Conservation (phyloP, 169 alveolate genomes). For the Cryptosporidium tyzzeri region DNA sequence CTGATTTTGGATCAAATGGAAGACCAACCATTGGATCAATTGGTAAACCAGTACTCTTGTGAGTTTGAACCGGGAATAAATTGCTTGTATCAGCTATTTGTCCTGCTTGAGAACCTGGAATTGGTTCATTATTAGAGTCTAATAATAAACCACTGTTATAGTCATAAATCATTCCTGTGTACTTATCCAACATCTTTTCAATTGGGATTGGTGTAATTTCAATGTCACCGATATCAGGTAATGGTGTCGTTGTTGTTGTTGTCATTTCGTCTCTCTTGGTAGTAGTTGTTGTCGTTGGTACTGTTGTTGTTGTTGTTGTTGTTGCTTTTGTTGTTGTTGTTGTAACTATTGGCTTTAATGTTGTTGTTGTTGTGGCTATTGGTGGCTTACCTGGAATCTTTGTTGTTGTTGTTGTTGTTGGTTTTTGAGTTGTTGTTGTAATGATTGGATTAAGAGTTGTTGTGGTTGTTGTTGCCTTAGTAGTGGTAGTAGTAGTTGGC, state of each 20-base stretch:
- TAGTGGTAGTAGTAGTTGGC: background rate
- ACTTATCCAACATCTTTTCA: slow-evolving; percentile 17
- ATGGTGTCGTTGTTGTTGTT: slow-evolving; percentile 43
- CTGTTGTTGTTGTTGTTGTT: background rate
- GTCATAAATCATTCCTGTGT: slow-evolving; percentile 47
- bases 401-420: slow-evolving; percentile 64
- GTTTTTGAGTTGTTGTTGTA: slow-evolving; percentile 34
- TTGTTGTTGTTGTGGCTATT: slow-evolving; percentile 33
- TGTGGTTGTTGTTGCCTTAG: slow-evolving; percentile 24
- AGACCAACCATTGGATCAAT: slow-evolving; percentile 67
- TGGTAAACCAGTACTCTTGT: slow-evolving; percentile 41
- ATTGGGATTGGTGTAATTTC: slow-evolving; percentile 69
- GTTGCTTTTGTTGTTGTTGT: slow-evolving; percentile 12
- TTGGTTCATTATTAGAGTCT: slow-evolving; percentile 17
- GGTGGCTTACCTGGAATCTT: background rate
- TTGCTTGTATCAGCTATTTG: background rate
- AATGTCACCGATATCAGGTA: slow-evolving; percentile 9
- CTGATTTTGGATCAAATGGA: slow-evolving; percentile 66
- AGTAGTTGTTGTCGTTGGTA: background rate
- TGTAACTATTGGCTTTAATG: background rate
- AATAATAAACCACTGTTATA: slow-evolving; percentile 44
- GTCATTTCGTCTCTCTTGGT: slow-evolving; percentile 14
- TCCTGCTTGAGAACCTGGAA: slow-evolving; percentile 75
- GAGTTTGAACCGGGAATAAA: slow-evolving; percentile 30
- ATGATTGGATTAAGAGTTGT: slow-evolving; percentile 9